These are phyloP conservation scores for Penicillium sp. DNA, from an alignment of 2,329 filamentous ascomycete species.

Conservation along the genomic window DNA sequence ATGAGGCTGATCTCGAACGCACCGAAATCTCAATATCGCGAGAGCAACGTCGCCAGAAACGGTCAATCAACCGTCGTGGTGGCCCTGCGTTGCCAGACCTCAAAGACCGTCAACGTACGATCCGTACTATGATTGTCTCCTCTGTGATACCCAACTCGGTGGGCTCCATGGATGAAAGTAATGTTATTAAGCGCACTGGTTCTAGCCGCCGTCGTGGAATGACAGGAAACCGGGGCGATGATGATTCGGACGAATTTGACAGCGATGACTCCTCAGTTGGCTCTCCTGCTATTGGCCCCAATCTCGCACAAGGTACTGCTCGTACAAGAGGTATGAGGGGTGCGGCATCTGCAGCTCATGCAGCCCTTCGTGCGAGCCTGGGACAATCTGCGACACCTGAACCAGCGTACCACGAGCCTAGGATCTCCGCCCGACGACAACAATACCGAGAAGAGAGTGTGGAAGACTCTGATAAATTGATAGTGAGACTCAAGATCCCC, in stretches of 20 bases:
- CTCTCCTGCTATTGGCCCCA: conserved; percentile 74
- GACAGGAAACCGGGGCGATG: conserved; percentile 57
- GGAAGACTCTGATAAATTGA: conserved; percentile 66
- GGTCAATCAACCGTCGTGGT: conserved; percentile 88
- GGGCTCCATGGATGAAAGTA: conserved; percentile 74
- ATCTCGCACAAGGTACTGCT: conserved; percentile 68
- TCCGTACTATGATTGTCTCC: conserved; percentile 87
- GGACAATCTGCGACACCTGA: conserved; percentile 90
- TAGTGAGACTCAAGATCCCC: conserved; percentile 73
- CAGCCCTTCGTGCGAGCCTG: conserved; percentile 72
- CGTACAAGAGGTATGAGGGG: conserved; percentile 86
- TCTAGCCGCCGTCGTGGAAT: conserved; percentile 60
- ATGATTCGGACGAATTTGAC: conserved; percentile 87
- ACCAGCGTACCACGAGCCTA: conserved; percentile 67
- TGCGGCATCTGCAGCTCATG: conserved; percentile 80
- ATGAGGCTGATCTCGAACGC: conserved; percentile 81
- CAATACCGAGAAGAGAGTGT: conserved; percentile 75
- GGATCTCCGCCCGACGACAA: conserved; percentile 63
- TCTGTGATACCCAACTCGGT: conserved; percentile 88
- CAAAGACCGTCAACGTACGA: conserved; percentile 89
- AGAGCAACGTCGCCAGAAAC: conserved; percentile 90
- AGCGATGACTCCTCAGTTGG: conserved; percentile 85
- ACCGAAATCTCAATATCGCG: conserved; percentile 91
- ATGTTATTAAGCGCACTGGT: conserved; percentile 76
- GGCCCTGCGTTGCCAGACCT: conserved; percentile 93